Percentiles rank a stretch among this genome's conserved stretches.
These are phyloP conservation scores for Penicillium subrubescens DNA, from an alignment of 495 filamentous ascomycete species.

Conservation along the genomic window DNA sequence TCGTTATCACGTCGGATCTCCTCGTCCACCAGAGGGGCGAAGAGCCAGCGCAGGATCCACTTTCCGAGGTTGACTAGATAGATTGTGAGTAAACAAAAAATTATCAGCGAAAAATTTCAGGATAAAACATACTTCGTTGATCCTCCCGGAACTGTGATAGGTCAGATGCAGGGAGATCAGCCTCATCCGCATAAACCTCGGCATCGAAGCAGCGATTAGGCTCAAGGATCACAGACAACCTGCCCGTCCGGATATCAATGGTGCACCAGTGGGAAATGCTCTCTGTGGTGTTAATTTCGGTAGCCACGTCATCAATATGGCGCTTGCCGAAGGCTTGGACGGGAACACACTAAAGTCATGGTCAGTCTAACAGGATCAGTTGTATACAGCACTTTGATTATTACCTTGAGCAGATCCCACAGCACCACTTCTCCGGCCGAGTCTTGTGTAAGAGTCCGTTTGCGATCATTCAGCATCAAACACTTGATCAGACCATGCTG, in stretches of 20 bases:
- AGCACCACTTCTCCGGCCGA: conserved; percentile 94
- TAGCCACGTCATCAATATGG: conserved; percentile 88
- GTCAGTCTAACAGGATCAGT: conserved; percentile 9
- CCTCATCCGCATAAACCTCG: conserved; percentile 93
- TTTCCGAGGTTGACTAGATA: conserved; percentile 93
- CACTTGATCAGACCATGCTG: conserved; percentile 96
- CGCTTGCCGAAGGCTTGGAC: conserved; percentile 88
- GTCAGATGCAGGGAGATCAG: conserved; percentile 61
- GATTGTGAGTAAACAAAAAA: conserved; percentile 18
- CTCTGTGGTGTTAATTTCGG: conserved; percentile 83
- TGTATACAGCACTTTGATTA: neutral
- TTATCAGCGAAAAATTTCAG: neutral
- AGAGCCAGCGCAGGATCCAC: conserved; percentile 94
- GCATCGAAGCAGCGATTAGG: conserved; percentile 97
- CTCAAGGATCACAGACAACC: conserved; percentile 85
- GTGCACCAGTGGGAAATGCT: conserved; percentile 93
- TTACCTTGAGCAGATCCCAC: conserved; percentile 88
- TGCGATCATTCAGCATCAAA: conserved; percentile 86
- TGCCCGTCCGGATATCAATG: conserved; percentile 89
- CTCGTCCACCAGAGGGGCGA: conserved; percentile 85
- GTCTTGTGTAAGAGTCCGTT: conserved; percentile 85
- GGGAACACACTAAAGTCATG: conserved; percentile 66
- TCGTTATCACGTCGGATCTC: conserved; percentile 79
- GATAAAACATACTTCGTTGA: conserved; percentile 76
- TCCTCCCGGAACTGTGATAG: conserved; percentile 83